A percentile compares a stretch with the other conserved stretches of the same genome.
phyloP scores from a whole-genome alignment of 2,329 filamentous ascomycete species.

The Fusarium phyllophilum region DNA sequence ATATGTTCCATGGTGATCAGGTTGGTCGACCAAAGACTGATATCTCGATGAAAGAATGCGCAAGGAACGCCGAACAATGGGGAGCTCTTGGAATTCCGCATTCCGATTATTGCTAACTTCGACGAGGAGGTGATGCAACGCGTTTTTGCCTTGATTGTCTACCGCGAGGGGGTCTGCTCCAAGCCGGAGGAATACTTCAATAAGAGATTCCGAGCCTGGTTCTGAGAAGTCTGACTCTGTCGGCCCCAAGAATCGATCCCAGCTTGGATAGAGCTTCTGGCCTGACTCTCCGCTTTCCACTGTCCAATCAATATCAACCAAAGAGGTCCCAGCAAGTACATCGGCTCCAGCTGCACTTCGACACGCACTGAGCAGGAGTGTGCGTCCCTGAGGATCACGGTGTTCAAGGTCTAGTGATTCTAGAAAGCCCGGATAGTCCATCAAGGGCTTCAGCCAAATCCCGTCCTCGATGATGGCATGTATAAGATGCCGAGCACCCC shows the following conservation, averaged over 20 bases:
- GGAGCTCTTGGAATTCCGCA: background rate
- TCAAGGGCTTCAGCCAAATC: accelerated
- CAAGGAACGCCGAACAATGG: background rate
- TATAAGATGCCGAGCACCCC: background rate
- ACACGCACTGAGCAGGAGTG: background rate
- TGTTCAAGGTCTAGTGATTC: background rate
- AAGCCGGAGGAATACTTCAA: background rate
- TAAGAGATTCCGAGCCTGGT: background rate
- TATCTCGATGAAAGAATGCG: background rate
- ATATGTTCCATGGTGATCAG: background rate
- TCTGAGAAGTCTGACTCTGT: background rate
- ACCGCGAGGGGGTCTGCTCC: background rate
- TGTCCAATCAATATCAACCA: background rate
- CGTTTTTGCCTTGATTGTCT: background rate
- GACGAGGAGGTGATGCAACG: background rate
- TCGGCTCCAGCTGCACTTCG: background rate
- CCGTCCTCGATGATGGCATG: background rate
- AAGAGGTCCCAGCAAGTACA: background rate
- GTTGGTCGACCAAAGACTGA: background rate
- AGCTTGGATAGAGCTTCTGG: background rate
- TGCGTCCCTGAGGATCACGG: background rate
- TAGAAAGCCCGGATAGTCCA: background rate
- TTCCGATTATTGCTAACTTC: background rate
- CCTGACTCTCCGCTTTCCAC: background rate
- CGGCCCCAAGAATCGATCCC: background rate